Conservation (phyloP, 345 rosid species). For the Pistacia vera region DNA sequence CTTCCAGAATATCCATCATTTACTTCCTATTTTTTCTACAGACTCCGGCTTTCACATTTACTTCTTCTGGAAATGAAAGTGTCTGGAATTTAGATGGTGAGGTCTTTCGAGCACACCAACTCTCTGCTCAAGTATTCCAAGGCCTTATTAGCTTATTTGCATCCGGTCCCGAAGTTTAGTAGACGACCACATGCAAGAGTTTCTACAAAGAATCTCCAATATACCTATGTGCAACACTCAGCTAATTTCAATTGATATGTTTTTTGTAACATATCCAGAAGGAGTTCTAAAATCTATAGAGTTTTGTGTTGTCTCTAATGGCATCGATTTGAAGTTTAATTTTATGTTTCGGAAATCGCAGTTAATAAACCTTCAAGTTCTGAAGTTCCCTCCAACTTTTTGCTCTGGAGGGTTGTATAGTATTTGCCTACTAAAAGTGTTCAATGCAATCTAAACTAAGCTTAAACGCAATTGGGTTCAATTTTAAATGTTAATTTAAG, state of each 20-base stretch:
- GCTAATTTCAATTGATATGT: background rate
- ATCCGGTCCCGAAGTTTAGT: constrained; percentile 83
- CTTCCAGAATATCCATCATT: background rate
- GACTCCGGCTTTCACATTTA: constrained; percentile 88
- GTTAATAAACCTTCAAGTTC: background rate
- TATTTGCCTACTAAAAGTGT: too few relatives aligned
- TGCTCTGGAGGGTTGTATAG: too few relatives aligned
- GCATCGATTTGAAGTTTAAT: background rate
- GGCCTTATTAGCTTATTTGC: constrained; percentile 86
- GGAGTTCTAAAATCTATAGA: background rate
- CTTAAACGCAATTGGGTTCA: background rate
- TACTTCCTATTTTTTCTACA: constrained; percentile 27
- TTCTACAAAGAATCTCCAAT: background rate
- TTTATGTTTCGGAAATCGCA: background rate
- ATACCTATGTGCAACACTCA: background rate
- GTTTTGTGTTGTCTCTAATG: too few relatives aligned
- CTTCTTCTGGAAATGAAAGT: constrained; percentile 75
- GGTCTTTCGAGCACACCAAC: constrained; percentile 82
- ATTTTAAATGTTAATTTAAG: too few relatives aligned
- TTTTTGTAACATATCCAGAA: constrained; percentile 7
- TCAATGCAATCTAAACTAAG: too few relatives aligned
- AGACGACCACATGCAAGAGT: background rate
- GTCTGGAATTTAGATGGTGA: constrained; percentile 96
- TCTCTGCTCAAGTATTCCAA: constrained; percentile 89
- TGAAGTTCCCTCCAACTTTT: too few relatives aligned